Percentiles rank a stretch among this genome's conserved stretches.
These are phyloP conservation scores for Salvia hispanica DNA, from an alignment of 257 asterid genomes.

Conservation along the genomic window DNA sequence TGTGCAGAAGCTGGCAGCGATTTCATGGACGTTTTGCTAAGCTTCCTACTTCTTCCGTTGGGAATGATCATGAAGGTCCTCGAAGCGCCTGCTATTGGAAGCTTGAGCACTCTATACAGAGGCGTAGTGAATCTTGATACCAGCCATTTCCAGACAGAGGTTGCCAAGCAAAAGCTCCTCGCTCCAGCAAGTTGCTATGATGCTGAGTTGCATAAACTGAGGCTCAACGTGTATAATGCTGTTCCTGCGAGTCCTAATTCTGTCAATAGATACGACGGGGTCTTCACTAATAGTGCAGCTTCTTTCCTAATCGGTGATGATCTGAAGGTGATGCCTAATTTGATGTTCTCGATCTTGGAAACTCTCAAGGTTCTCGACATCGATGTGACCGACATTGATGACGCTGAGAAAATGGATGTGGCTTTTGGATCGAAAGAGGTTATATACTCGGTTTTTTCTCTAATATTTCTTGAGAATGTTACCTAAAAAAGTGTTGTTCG, in stretches of 20 bases:
- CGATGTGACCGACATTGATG: not conserved
- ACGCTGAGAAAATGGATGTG: not conserved
- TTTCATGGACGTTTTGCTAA: slow-evolving; percentile 33
- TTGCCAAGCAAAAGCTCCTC: slow-evolving; percentile 24
- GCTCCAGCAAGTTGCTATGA: no score
- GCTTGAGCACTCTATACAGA: slow-evolving; percentile 26
- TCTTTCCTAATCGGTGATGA: slow-evolving; percentile 29
- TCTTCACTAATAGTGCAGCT: not conserved
- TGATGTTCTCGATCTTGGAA: not conserved
- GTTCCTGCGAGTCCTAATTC: not conserved
- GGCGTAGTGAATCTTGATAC: slow-evolving; percentile 12
- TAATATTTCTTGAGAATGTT: not conserved
- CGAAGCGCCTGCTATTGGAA: slow-evolving; percentile 7
- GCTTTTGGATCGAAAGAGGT: slow-evolving; percentile 18
- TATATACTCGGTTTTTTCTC: not conserved
- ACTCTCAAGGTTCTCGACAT: slow-evolving; percentile 14
- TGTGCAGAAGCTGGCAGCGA: slow-evolving; percentile 29
- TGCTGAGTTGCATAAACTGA: not conserved
- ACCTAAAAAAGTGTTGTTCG: not conserved
- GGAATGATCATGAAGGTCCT: slow-evolving; percentile 23
- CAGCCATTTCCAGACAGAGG: slow-evolving; percentile 18
- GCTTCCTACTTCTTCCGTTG: slow-evolving; percentile 35
- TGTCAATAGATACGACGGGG: not conserved
- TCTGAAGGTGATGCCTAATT: slow-evolving; percentile 21
- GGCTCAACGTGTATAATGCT: not conserved